Conservation (phyloP, 768 basidiomycete genomes). For the Lactarius hengduanensis region DNA sequence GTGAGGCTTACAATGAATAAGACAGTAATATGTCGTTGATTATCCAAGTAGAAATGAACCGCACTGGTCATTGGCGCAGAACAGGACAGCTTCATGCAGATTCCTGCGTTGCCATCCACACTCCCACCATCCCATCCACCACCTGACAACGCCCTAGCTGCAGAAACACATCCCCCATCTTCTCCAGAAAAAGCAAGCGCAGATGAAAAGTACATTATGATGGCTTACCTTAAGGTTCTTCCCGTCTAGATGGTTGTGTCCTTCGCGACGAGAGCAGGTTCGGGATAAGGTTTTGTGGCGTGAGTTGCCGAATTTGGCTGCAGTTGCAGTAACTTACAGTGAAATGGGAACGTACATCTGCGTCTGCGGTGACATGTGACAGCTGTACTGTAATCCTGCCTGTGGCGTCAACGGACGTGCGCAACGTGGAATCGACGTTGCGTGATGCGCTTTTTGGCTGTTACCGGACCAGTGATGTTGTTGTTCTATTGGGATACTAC, state of each 20-base stretch:
- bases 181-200: neutral
- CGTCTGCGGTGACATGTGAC: too few relatives aligned
- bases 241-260: neutral
- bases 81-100: too few relatives aligned
- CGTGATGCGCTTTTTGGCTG: too few relatives aligned
- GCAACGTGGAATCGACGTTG: too few relatives aligned
- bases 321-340: too few relatives aligned
- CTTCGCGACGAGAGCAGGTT: neutral
- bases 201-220: neutral
- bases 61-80: neutral
- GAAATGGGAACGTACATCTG: too few relatives aligned
- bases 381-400: neutral
- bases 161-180: neutral
- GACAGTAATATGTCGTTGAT: neutral
- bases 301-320: constrained; percentile 6
- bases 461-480: too few relatives aligned
- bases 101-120: neutral
- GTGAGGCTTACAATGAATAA: neutral
- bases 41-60: neutral
- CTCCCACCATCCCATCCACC: constrained; percentile 15
- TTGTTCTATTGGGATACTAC: too few relatives aligned
- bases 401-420: too few relatives aligned
- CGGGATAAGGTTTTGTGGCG: constrained; percentile 20
- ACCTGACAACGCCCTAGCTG: neutral
- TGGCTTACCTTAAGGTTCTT: constrained; percentile 16